Evolutionary conservation across 441 rosid genomes (phyloP), one percentile per base, ranked within the genome.

Genomic region (Dalechampia spathulata): DNA sequence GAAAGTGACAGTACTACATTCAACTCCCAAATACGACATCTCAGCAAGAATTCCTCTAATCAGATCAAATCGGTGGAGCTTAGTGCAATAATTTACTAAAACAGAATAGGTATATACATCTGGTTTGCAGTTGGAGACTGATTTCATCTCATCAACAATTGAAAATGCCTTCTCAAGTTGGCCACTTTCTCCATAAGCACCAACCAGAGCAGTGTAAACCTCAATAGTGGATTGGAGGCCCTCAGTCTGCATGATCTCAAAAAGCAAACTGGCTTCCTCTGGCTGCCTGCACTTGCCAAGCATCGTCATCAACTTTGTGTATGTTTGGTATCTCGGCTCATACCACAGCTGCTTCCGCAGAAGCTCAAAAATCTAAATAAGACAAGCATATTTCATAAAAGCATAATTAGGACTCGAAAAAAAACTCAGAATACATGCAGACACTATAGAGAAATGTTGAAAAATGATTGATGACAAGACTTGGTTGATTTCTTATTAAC

Each of bases 281-380:
- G 91, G 78, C 69, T 77, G 86, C 72, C 57, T 61, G 74, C 97
- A 82, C 68, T 75, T 83, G 55, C 94, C 86, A 48, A 90, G 90
- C 72, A 83, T 85, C 86, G 82, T 77, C 63, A 87, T 65, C 23
- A 85, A 61, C 73, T 76, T 87, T 27, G 85, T 65, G 57, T 81
- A 81, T 0, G 82, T 80, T 61, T 70, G 82, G 75, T 86, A 72
- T 68, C 90, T 80, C 49, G 96, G 87, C 55, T 75, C 72, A 56
- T 90, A 85, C 96, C 96, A 87, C 0, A 72, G 82, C 60, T 90
- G 90, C 72, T 77, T 75, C 9, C 87, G 83, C 19, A 90, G 87
- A 63, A 85, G 96, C 54, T 64, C 68, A 58, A 87, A 83, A 52
- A 87, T 85, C 91, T 85, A 67, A 41, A 30, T 25, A 15, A 19